A percentile compares a stretch with the other conserved stretches of the same genome.
These are phyloP conservation scores for Acanthamoeba royreba DNA, from an alignment of 208 protist species.

Conservation along the genomic window DNA sequence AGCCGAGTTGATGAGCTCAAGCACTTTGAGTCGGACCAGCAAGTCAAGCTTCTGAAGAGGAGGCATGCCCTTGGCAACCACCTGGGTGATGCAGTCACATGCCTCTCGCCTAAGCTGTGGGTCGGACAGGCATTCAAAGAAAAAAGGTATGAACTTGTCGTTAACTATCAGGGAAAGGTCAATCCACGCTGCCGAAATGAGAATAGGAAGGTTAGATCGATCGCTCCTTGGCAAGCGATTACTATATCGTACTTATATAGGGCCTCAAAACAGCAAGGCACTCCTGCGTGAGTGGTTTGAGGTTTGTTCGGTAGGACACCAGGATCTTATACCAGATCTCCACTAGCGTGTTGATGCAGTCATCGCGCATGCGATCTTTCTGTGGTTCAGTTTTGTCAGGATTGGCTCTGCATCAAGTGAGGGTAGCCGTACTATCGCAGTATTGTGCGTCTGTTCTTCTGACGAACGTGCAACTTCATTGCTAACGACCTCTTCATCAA, in stretches of 20 bases:
- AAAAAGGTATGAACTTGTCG: constrained; percentile 63
- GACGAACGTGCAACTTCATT: constrained; percentile 43
- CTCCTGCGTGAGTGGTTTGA: constrained; percentile 44
- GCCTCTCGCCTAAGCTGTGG: constrained; percentile 44
- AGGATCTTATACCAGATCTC: constrained; percentile 62
- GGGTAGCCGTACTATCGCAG: constrained; percentile 57
- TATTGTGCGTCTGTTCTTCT: constrained; percentile 62
- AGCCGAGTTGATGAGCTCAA: neutral
- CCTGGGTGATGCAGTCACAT: constrained; percentile 60
- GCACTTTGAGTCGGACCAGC: neutral
- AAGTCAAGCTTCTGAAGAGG: constrained; percentile 32
- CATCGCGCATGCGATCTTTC: constrained; percentile 67
- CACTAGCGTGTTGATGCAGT: constrained; percentile 55
- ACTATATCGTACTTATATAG: constrained; percentile 63
- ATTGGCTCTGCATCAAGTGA: neutral
- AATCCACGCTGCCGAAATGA: constrained; percentile 64
- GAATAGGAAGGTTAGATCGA: too few relatives aligned
- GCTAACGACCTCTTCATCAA: constrained; percentile 64
- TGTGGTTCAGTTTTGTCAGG: too few relatives aligned
- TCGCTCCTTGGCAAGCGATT: too few relatives aligned
- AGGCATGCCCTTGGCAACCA: constrained; percentile 40
- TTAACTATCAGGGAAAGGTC: constrained; percentile 66
- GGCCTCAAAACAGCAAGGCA: constrained; percentile 53
- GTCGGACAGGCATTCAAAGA: constrained; percentile 53
- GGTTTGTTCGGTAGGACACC: neutral